These are phyloP conservation scores for Dipteronia dyeriana DNA, from an alignment of 345 rosid species.

Conservation along the genomic window DNA sequence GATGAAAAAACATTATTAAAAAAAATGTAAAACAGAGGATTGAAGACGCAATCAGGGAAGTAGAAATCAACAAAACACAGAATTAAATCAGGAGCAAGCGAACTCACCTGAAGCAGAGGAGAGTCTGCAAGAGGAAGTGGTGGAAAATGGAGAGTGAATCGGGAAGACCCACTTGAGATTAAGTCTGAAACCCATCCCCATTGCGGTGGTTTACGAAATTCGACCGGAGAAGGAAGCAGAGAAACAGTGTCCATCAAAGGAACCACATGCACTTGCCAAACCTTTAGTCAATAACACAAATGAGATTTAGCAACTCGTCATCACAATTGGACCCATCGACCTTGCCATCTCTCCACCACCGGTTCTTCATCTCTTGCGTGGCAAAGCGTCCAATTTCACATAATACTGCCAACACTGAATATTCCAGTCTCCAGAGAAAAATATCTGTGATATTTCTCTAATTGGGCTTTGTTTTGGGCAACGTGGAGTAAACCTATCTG, in stretches of 20 bases:
- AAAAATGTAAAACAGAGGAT: too few species aligned
- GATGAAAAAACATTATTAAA: too few species aligned
- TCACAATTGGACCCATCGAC: not conserved
- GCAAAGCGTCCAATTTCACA: not conserved
- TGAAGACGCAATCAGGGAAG: too few species aligned
- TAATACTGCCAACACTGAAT: not conserved
- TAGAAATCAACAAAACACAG: too few species aligned
- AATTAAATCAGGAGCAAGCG: not conserved
- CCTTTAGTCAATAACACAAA: not conserved
- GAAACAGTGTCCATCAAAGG: slow-evolving; percentile 34
- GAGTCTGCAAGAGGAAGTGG: slow-evolving; percentile 32
- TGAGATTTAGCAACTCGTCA: not conserved
- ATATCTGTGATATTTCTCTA: not conserved
- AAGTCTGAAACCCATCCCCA: slow-evolving; percentile 46
- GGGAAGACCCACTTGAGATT: slow-evolving; percentile 44
- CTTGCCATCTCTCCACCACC: slow-evolving; percentile 51
- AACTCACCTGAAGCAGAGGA: slow-evolving; percentile 44
- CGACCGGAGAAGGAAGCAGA: not conserved
- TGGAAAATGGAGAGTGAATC: slow-evolving; percentile 31
- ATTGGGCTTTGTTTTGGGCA: not conserved
- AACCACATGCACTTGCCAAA: slow-evolving; percentile 9
- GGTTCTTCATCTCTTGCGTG: slow-evolving; percentile 45
- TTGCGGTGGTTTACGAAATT: not conserved
- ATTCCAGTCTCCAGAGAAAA: not conserved
- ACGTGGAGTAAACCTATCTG: too few species aligned